These are phyloP conservation scores for Patellifolia procumbens DNA, from an alignment of 179 eudicot species.

Conservation along the genomic window DNA sequence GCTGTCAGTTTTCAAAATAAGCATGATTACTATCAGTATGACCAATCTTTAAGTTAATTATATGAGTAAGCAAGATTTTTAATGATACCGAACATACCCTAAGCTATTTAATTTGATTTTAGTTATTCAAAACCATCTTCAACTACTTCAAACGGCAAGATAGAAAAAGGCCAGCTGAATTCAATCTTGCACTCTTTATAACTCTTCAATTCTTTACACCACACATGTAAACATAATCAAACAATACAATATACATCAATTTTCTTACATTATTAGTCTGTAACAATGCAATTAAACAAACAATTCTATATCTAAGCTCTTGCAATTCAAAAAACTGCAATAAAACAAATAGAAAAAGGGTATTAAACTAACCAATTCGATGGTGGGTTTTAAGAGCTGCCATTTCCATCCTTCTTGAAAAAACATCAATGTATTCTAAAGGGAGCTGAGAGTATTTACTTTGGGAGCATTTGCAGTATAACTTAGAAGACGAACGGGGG, in stretches of 20 bases:
- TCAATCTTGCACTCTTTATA: neutral
- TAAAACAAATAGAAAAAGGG: neutral
- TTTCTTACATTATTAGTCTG: neutral
- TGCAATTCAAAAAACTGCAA: neutral
- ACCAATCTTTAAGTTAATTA: too few species aligned
- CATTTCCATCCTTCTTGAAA: conserved; percentile 16
- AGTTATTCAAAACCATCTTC: too few species aligned
- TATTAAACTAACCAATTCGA: conserved; percentile 10
- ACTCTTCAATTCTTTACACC: neutral
- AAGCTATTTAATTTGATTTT: too few species aligned
- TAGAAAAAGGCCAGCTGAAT: neutral
- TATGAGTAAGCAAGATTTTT: too few species aligned
- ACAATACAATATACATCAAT: neutral
- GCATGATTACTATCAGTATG: too few species aligned
- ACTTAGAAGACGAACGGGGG: conserved; percentile 1
- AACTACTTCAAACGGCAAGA: too few species aligned
- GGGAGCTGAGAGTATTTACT: neutral
- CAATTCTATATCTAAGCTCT: neutral
- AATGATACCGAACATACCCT: too few species aligned
- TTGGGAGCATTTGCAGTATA: conserved; percentile 16
- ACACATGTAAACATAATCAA: neutral
- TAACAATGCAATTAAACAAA: neutral
- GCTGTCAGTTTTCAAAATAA: too few species aligned
- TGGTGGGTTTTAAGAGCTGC: conserved; percentile 15
- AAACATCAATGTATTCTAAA: neutral